These are phyloP conservation scores for Trichocladium uniseriatum DNA, from an alignment of 495 filamentous ascomycete genomes.

Conservation along the genomic window DNA sequence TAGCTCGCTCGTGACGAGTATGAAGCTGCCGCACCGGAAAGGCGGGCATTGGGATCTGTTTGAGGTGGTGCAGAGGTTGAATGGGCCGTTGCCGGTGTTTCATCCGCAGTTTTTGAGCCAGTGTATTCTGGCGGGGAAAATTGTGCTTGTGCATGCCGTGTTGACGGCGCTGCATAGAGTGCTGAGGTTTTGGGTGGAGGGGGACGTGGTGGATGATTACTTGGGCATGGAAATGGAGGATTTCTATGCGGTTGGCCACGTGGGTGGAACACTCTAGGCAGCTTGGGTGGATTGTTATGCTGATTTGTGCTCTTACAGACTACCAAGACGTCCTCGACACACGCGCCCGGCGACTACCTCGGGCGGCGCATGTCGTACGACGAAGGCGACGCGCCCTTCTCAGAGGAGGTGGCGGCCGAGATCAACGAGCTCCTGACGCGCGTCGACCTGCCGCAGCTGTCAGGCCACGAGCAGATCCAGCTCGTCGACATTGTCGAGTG, in stretches of 20 bases:
- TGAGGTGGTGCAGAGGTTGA: slow-evolving; percentile 69
- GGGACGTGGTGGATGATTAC: slow-evolving; percentile 73
- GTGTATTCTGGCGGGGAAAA: slow-evolving; percentile 77
- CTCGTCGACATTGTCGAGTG: slow-evolving; percentile 84
- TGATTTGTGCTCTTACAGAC: slow-evolving; percentile 1
- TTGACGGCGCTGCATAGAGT: slow-evolving; percentile 65
- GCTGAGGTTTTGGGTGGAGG: slow-evolving; percentile 74
- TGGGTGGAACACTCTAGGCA: no score
- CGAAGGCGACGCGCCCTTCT: slow-evolving; percentile 53
- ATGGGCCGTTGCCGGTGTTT: slow-evolving; percentile 82
- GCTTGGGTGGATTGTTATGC: no score
- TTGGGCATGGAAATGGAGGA: slow-evolving; percentile 61
- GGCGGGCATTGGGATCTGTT: slow-evolving; percentile 54
- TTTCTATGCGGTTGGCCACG: slow-evolving; percentile 47
- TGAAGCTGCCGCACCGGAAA: slow-evolving; percentile 49
- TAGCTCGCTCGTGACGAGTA: slow-evolving; percentile 52
- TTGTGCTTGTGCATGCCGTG: slow-evolving; percentile 60
- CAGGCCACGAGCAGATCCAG: slow-evolving; percentile 81
- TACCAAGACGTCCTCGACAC: slow-evolving; percentile 12
- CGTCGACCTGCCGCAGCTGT: slow-evolving; percentile 70
- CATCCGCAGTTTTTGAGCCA: slow-evolving; percentile 90
- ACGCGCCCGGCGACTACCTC: slow-evolving; percentile 20
- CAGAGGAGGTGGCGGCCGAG: slow-evolving; percentile 58
- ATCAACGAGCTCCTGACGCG: slow-evolving; percentile 73
- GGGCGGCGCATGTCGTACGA: slow-evolving; percentile 34